Percentiles rank a stretch among this genome's conserved stretches.
These are phyloP conservation scores for Salvia miltiorrhiza DNA, from an alignment of 257 asterid genomes.

Conservation along the genomic window DNA sequence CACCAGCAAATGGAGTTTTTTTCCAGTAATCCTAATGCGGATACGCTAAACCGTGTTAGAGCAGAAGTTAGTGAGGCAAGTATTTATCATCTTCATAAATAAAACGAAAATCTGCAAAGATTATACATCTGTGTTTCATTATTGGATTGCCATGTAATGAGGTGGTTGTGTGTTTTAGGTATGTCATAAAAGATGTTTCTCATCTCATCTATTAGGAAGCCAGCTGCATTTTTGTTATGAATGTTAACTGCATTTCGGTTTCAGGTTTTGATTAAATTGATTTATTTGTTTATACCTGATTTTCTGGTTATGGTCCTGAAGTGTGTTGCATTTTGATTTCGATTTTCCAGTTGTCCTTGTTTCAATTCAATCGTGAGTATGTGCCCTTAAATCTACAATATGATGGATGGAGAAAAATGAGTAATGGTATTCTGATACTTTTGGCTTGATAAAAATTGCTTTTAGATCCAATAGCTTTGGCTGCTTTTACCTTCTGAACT, in stretches of 20 bases:
- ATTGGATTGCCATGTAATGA: neutral
- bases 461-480: neutral
- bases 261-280: neutral
- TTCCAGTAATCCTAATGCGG: slow-evolving; percentile 93
- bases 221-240: neutral
- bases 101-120: neutral
- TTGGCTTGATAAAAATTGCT: neutral
- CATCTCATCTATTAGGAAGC: too few species aligned
- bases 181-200: neutral
- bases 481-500: neutral
- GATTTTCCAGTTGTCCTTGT: neutral
- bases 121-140: neutral
- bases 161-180: slow-evolving; percentile 4
- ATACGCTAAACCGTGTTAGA: slow-evolving; percentile 82
- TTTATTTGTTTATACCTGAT: neutral
- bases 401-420: neutral
- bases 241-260: slow-evolving; percentile 5
- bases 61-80: slow-evolving; percentile 98
- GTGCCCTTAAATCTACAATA: neutral
- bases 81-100: slow-evolving; percentile 3
- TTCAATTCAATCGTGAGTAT: neutral
- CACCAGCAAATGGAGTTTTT: slow-evolving; percentile 99
- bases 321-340: neutral
- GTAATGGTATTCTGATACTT: neutral
- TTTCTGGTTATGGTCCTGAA: slow-evolving; percentile 8